Evolutionary conservation across 345 rosid species (phyloP).

Genomic region (Aethionema arabicum): DNA sequence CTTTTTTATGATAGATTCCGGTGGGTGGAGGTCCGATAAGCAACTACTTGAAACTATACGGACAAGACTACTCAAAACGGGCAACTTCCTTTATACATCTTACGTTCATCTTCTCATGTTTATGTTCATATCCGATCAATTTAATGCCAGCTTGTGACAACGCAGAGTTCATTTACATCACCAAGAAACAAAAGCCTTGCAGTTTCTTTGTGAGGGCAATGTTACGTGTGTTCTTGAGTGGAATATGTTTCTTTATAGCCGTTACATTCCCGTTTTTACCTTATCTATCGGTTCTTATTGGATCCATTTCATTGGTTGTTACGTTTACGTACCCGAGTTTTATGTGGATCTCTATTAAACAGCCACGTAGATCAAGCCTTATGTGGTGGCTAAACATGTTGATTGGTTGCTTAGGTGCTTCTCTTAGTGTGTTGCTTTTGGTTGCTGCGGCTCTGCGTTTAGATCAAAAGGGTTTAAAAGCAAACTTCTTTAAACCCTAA

Average conservation of each 20-base stretch:
- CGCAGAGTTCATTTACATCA: slow-evolving; percentile 45
- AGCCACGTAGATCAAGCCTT: slow-evolving; percentile 41
- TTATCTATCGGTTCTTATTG: slow-evolving; percentile 56
- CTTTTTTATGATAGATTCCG: slow-evolving; percentile 46
- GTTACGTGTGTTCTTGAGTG: slow-evolving; percentile 44
- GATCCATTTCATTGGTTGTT: slow-evolving; percentile 59
- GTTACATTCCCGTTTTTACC: slow-evolving; percentile 57
- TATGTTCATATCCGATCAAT: slow-evolving; percentile 66
- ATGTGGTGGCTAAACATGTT: slow-evolving; percentile 59
- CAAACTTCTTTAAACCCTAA: slow-evolving; percentile 63
- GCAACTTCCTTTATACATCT: slow-evolving; percentile 47
- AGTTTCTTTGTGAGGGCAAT: slow-evolving; percentile 52
- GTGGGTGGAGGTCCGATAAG: slow-evolving; percentile 53
- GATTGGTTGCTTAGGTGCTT: slow-evolving; percentile 52
- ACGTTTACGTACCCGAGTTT: slow-evolving; percentile 67
- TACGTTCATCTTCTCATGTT: slow-evolving; percentile 48
- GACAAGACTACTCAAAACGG: slow-evolving; percentile 38
- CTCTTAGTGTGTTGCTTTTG: slow-evolving; percentile 45
- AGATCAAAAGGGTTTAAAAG: slow-evolving; percentile 46
- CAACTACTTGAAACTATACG: slow-evolving; percentile 43
- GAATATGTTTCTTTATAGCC: slow-evolving; percentile 46
- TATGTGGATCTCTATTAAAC: slow-evolving; percentile 65
- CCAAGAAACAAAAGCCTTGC: slow-evolving; percentile 44
- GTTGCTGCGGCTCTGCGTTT: slow-evolving; percentile 49
- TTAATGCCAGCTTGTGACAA: slow-evolving; percentile 64